Evolutionary conservation across 495 filamentous ascomycete species (phyloP), one percentile per base, ranked within the genome.

Genomic region (Paragyromitra xinjiangensis): DNA sequence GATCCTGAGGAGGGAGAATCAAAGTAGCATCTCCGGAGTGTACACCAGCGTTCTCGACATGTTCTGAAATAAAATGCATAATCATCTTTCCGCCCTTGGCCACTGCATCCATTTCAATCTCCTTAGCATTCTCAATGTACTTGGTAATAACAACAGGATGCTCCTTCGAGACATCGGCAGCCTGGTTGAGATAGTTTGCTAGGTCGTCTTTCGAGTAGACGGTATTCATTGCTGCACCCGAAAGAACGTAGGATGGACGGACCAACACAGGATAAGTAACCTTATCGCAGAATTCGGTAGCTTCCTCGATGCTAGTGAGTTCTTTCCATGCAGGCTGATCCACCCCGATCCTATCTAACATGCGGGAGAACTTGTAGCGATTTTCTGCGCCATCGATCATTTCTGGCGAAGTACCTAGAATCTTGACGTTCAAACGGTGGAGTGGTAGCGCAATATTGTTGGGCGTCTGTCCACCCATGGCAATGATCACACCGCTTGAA

Each of bases 301-400:
- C 95, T 61, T 98, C 95, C 64, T 92, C 85, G 62, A 94, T 93
- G 79, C 93, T 95, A 29, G 93, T 96, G 51, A 98, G 87, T 84
- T 99, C 95, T 85, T 97, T 97, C 95, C 95, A 99, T 37, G 93
- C 94, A 14, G 95, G 95, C 85, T 99, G 95, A 83, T 99, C 95
- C 51, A 99, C 95, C 71, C 90, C 94, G 83, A 99, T 98, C 82
- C 91, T 90, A 84, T 99, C 95, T 48, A 99, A 88, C 87, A 98
- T 98, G 82, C 93, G 92, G 68, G 94, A 97, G 85, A 99, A 99
- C 84, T 99, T 98, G 87, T 97, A 97, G 22, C 95, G 91, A 84
- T 99, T 99, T 85, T 99, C 95, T 11, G 95, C 95, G 42, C 89
- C 93, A 80, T 99, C 95, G 81, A 99, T 99, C 95, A 98, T 98